Evolutionary conservation across 768 basidiomycete species (phyloP), one percentile per base, ranked within the genome.

Genomic region (Scleroderma bovista): DNA sequence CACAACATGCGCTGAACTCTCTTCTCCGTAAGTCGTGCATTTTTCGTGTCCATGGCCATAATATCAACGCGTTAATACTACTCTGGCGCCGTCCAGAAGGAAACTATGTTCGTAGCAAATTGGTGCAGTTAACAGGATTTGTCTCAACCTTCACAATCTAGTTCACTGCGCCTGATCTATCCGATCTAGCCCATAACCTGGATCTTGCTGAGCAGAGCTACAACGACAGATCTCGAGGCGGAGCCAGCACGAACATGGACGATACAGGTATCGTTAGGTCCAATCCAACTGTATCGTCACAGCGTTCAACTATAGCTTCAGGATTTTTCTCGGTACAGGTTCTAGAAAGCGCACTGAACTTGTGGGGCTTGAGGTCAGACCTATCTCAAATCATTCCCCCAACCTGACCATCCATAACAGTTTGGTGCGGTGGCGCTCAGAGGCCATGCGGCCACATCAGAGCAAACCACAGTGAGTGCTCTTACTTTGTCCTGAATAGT

Each of bases 261-360:
- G 93, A 94, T 64, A 91, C 90, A 23, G 93, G 91, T 82, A 53
- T 31, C 59, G 48, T 9, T 44, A 9, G 33, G 15, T 11, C 3
- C 8, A 10, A n/a, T 12, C 13, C 20, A 15, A 2, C 19, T 13
- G 44, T 42, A 6, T 19, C 40, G 33, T 4, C 24, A 52, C 22
- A 57, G 26, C 2, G 11, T 46, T 42, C 46, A 20, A 32, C 17
- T 11, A 32, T 19, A 6, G 9, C 34, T 19, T 13, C 56, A 91
- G 89, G 90, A 2, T 96, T 91, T 66, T 96, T 96, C 69, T 94
- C 93, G 2, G 77, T 95, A 1, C 91, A 93, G 55, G 93, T 95
- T 2, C 65, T 95, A 16, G 88, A 93, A 57, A 78, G 83, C 48
- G 93, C 93, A 2, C 68, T 96, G 43, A 76, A 83, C 59, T 83